Base-by-base conservation (phyloP, 2,329 filamentous ascomycete genomes). In the Leptographium procerum region DNA sequence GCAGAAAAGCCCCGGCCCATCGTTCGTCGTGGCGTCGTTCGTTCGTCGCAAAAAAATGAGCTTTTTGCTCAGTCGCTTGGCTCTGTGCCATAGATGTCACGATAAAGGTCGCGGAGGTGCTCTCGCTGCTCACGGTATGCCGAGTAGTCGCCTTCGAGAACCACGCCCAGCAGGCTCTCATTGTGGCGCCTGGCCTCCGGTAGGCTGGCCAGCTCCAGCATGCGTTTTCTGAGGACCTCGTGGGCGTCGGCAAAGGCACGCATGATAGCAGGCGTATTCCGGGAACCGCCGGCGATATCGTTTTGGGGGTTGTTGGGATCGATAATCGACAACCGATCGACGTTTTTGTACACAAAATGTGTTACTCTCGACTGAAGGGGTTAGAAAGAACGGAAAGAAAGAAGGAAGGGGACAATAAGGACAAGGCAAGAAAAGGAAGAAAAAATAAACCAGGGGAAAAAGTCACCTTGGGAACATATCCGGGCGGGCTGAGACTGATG, bases 201-300 rank as follows among this genome's bases (percentile, higher is more conserved):
- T 10, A 69, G 65, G 11, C 67, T 64, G 0, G 73, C 69, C 2
- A 88, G 66, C 5, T 79, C 69, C 13, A 66, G 68, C 77, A 92
- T 84, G 34, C 81, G 79, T 4, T 79, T 69, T 52, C 77, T 74
- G 19, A 95, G 71, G 2, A 69, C 69, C 11, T 75, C 66, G 66
- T 84, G 81, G 0, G 88, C 88, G 2, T 83, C 73, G 1, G 80
- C 74, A 69, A 99, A 97, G 14, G 79, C 77, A n/a, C 76, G 69
- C 63, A 89, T 75, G 54, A 96, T 88, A 10, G 81, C 75, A 0
- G 71, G 64, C 9, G 87, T 88, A 63, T 89, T 87, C 52, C 77
- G 80, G 0, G 91, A 94, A 11, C 91, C 91, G 11, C 91, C 91
- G 0, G 94, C 86, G 29, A 99, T 94, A 67, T 99, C 94, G 69